phyloP scores from a whole-genome alignment of 192 early-diverging fungal genomes.

The Umbelopsis isabellina region DNA sequence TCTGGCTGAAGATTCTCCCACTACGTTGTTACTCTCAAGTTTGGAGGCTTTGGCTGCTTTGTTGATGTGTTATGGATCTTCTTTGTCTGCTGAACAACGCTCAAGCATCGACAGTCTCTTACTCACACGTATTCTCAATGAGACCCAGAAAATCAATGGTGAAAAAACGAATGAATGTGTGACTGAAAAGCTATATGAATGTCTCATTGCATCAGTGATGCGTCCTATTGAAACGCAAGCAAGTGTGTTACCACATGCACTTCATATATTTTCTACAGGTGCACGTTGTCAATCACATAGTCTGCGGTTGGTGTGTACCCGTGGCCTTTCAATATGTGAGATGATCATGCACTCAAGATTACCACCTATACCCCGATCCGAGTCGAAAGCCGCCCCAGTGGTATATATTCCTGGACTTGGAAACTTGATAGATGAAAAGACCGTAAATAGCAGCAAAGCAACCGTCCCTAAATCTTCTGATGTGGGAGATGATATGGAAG shows the following conservation, averaged over 20 bases:
- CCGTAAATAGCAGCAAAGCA: neutral
- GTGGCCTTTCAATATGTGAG: constrained; percentile 57
- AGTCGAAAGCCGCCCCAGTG: constrained; percentile 21
- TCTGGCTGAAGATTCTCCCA: neutral
- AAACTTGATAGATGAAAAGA: neutral
- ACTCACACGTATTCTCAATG: constrained; percentile 34
- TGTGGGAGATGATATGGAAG: neutral
- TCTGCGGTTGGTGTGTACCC: constrained; percentile 36
- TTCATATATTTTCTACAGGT: constrained; percentile 41
- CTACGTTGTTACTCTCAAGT: neutral
- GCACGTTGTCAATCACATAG: constrained; percentile 37
- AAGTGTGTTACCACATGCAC: constrained; percentile 43
- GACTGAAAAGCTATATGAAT: constrained; percentile 38
- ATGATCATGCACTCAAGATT: constrained; percentile 55
- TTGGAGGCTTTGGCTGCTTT: constrained; percentile 26
- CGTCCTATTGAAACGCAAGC: constrained; percentile 45
- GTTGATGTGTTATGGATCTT: constrained; percentile 29
- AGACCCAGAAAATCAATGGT: constrained; percentile 1
- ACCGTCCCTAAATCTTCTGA: neutral
- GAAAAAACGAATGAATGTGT: neutral
- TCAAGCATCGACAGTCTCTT: constrained; percentile 35
- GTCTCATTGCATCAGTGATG: constrained; percentile 44
- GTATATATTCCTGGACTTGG: constrained; percentile 24
- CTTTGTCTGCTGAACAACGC: constrained; percentile 28
- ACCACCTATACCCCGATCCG: constrained; percentile 51